A percentile compares a stretch with the other conserved stretches of the same genome.
phyloP scores from a whole-genome alignment of 108 stramenopile species.

The Skeletonema marinoi region DNA sequence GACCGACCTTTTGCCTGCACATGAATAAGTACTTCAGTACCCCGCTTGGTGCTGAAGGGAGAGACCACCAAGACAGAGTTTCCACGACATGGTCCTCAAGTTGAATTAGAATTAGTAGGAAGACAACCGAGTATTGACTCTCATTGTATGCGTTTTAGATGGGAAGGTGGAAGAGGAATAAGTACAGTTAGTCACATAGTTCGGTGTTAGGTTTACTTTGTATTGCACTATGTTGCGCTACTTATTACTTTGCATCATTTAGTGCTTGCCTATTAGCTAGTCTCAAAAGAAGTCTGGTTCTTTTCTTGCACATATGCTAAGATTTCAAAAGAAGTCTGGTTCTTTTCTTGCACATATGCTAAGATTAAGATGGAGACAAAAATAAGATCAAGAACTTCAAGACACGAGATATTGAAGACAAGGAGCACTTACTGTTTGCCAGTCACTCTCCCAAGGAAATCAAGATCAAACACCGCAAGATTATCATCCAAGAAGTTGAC shows the following conservation, averaged over 20 bases:
- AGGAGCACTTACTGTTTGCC: conserved; percentile 1
- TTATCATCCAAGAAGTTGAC: conserved; percentile 8
- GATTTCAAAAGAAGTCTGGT: conserved; percentile 27
- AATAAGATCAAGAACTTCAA: neutral
- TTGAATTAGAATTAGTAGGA: too few relatives aligned
- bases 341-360: conserved; percentile 27
- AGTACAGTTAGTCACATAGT: too few relatives aligned
- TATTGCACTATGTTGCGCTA: too few relatives aligned
- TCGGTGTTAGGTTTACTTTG: neutral
- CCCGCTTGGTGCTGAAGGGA: too few relatives aligned
- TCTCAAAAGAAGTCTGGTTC: conserved; percentile 29
- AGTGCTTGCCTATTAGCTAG: neutral
- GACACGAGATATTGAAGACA: neutral
- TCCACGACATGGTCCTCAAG: too few relatives aligned
- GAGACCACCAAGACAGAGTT: too few relatives aligned
- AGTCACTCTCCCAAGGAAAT: conserved; percentile 19
- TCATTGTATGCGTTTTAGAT: too few relatives aligned
- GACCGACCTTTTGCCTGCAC: too few relatives aligned
- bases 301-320: conserved; percentile 21
- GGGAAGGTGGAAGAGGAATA: too few relatives aligned
- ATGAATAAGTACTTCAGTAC: too few relatives aligned
- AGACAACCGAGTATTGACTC: too few relatives aligned
- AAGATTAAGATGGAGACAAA: neutral
- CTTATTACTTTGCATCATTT: too few relatives aligned
- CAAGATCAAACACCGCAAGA: conserved; percentile 13